These are phyloP conservation scores for Sisymbrium altissimum DNA, from an alignment of 345 rosid species.

Conservation along the genomic window DNA sequence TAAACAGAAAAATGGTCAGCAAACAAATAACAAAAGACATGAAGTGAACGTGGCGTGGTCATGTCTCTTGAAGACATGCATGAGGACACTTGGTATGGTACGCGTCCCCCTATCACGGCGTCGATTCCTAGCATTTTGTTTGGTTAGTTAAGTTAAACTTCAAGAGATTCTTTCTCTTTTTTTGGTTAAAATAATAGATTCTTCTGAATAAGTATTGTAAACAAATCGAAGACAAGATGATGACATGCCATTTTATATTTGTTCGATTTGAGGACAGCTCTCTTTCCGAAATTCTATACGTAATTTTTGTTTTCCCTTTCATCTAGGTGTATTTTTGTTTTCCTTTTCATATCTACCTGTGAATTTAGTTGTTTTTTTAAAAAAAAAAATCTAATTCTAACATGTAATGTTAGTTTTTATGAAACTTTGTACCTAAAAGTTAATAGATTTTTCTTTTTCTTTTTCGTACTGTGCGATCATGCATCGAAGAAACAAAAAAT, in stretches of 20 bases:
- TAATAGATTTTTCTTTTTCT: background rate
- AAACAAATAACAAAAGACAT: background rate
- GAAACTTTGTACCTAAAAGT: background rate
- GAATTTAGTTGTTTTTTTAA: too few relatives aligned
- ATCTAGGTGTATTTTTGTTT: too few relatives aligned
- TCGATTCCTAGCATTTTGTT: slow-evolving; percentile 23
- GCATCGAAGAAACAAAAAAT: background rate
- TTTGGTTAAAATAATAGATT: background rate
- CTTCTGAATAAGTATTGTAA: background rate
- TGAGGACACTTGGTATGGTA: slow-evolving; percentile 33
- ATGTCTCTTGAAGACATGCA: slow-evolving; percentile 31
- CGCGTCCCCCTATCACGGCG: slow-evolving; percentile 29
- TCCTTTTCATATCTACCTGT: too few relatives aligned
- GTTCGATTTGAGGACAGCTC: background rate
- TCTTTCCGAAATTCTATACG: background rate
- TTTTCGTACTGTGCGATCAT: background rate
- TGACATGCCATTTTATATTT: background rate
- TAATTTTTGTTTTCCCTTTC: too few relatives aligned
- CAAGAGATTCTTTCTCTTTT: background rate
- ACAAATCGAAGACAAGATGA: background rate
- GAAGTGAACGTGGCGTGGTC: slow-evolving; percentile 33
- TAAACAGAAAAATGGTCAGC: background rate
- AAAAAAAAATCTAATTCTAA: too few relatives aligned
- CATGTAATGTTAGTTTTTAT: too few relatives aligned
- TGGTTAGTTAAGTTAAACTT: background rate